Percentiles rank a stretch among this genome's conserved stretches.
Conservation (phyloP, 495 filamentous ascomycete genomes). For the Aspergillus taichungensis region DNA sequence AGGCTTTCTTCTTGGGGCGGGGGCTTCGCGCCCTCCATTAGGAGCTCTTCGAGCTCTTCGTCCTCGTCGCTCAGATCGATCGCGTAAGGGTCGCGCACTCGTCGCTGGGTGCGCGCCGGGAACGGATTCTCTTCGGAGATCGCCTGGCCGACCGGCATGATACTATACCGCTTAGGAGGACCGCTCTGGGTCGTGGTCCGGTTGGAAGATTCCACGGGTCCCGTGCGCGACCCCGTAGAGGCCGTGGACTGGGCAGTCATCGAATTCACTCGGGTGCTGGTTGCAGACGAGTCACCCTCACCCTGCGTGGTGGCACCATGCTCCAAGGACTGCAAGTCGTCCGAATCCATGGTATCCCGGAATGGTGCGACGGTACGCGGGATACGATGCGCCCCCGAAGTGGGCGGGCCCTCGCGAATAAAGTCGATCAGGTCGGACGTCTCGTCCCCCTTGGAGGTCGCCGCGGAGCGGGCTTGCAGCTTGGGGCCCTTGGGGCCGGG, state of each 20-base stretch:
- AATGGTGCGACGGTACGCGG: conserved; percentile 81
- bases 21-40: conserved; percentile 32
- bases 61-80: conserved; percentile 82
- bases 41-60: conserved; percentile 54
- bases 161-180: conserved; percentile 3
- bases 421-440: conserved; percentile 90
- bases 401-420: conserved; percentile 72
- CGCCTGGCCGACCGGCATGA: conserved; percentile 6
- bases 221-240: conserved; percentile 51
- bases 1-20: conserved; percentile 57
- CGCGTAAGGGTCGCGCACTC: conserved; percentile 82
- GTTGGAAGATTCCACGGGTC: conserved; percentile 39
- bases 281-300: conserved; percentile 25
- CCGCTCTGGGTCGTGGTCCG: conserved; percentile 13
- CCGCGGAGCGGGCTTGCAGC: conserved; percentile 66
- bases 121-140: conserved; percentile 17
- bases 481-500: conserved; percentile 22
- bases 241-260: conserved; percentile 37
- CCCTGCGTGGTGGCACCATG: conserved; percentile 13
- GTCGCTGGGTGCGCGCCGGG: conserved; percentile 57
- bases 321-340: conserved; percentile 50
- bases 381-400: conserved; percentile 52
- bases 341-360: conserved; percentile 75
- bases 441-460: conserved; percentile 48
- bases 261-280: conserved; percentile 37